Percentiles rank a stretch among this genome's conserved stretches.
Evolutionary conservation across 2,329 filamentous ascomycete genomes (phyloP).

Genomic region (Colletotrichum sp.): DNA sequence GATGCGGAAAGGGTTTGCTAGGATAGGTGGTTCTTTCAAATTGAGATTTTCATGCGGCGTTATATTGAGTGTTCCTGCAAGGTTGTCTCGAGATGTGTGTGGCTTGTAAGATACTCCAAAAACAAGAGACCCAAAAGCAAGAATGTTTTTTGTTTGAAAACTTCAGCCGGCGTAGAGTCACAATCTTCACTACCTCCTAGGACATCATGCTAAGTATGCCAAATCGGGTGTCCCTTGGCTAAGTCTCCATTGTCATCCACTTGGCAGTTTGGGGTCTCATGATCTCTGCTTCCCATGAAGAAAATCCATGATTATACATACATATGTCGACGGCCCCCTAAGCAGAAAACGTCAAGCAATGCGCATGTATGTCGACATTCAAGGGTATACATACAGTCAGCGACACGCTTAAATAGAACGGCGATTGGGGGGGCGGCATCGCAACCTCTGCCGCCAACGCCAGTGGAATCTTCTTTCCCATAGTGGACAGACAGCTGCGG

Average conservation of each 20-base stretch:
- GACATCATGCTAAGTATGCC: rapidly evolving
- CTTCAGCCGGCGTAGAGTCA: background rate
- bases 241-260: background rate
- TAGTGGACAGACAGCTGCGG: background rate
- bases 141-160: background rate
- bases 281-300: background rate
- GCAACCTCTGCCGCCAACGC: background rate
- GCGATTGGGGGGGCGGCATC: background rate
- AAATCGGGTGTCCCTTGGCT: background rate
- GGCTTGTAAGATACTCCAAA: background rate
- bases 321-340: background rate
- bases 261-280: background rate
- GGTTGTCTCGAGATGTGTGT: background rate
- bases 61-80: background rate
- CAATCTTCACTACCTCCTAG: background rate
- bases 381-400: background rate
- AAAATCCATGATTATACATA: background rate
- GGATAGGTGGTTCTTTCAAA: background rate
- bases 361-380: background rate
- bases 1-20: background rate
- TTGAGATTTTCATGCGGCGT: background rate
- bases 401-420: background rate
- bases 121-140: background rate
- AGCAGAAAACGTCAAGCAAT: background rate
- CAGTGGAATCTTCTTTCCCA: background rate